Base-by-base conservation (phyloP, 108 stramenopile genomes). In the Skeletonema tropicum region DNA sequence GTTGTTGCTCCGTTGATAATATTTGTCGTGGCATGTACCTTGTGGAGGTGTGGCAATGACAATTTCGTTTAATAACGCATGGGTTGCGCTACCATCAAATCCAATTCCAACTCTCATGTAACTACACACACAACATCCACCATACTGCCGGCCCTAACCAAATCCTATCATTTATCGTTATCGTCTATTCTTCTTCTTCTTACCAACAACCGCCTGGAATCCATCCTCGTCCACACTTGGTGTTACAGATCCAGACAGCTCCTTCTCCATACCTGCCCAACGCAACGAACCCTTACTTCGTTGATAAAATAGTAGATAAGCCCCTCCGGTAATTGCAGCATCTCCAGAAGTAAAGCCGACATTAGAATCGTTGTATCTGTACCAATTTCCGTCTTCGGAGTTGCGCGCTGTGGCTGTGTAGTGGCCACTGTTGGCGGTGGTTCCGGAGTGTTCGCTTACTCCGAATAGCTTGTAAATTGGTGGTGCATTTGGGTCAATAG, bases 361-460 rank as follows among this genome's bases (percentile, higher is more conserved):
- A 68, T 92, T 85, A 8, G 86, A 82, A 76, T 92, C 93, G 68
- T 94, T 94, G 77, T 83, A 92, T 41, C 90, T 81, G 63, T 94
- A 90, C 90, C 90, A 94, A 45, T 88, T 83, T 38, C 85, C 81
- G 62, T 94, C 88, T 52, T 89, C 83, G 60, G 85, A 88, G 48
- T 94, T 94, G 13, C 89, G 84, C 7, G 88, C 91, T 13, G 93
- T 94, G n/a, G 93, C 93, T 4, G 93, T 94, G 64, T 94, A 94
- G 64, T 94, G 93, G 23, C 93, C 93, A 65, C 86, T 90, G 69
- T 92, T 90, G 72, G 90, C 90, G 6, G 91, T 90, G 4, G 82
- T 52, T 35, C 93, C 93, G 26, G 82, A 79, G 80, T 94, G 93
- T 59, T 94, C 91, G 52, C 88, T 90, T 2, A 94, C 93, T 29